A percentile compares a stretch with the other conserved stretches of the same genome.
Conservation (phyloP, 2,329 filamentous ascomycete species). For the Daldinia sp. region DNA sequence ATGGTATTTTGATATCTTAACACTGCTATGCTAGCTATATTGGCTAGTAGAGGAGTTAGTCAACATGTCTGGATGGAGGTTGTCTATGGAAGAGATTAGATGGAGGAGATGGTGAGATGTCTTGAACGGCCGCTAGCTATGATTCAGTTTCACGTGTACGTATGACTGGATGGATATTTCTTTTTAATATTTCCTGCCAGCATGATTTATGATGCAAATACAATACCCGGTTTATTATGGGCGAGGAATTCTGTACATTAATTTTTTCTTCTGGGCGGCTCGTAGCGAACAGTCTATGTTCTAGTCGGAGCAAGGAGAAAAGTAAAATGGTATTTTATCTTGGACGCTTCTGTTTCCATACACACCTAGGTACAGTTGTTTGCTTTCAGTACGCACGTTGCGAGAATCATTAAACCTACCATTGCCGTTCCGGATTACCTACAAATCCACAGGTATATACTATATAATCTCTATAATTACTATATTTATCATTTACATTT, state of each 20-base stretch:
- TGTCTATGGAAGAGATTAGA: background rate
- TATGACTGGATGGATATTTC: constrained; percentile 27
- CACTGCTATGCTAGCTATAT: background rate
- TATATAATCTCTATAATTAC: background rate
- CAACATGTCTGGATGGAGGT: background rate
- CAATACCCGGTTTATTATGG: constrained; percentile 25
- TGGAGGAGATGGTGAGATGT: constrained; percentile 14
- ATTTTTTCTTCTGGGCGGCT: background rate
- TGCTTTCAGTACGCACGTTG: background rate
- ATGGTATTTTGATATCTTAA: background rate
- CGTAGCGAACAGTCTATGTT: background rate
- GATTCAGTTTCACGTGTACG: constrained; percentile 23
- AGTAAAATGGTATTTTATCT: background rate
- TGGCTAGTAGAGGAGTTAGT: constrained; percentile 7
- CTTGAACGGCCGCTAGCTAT: constrained; percentile 32
- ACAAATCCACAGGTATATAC: background rate
- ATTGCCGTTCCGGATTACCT: background rate
- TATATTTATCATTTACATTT: background rate
- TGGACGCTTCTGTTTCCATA: too few species aligned
- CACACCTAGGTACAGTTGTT: background rate
- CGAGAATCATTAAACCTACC: background rate
- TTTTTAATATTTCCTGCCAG: constrained; percentile 10
- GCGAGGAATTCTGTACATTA: constrained; percentile 31
- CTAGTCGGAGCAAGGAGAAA: background rate
- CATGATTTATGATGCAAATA: constrained; percentile 35